Evolutionary conservation across 345 rosid genomes (phyloP), one percentile per base, ranked within the genome.

Genomic region (Reutealis trisperma): DNA sequence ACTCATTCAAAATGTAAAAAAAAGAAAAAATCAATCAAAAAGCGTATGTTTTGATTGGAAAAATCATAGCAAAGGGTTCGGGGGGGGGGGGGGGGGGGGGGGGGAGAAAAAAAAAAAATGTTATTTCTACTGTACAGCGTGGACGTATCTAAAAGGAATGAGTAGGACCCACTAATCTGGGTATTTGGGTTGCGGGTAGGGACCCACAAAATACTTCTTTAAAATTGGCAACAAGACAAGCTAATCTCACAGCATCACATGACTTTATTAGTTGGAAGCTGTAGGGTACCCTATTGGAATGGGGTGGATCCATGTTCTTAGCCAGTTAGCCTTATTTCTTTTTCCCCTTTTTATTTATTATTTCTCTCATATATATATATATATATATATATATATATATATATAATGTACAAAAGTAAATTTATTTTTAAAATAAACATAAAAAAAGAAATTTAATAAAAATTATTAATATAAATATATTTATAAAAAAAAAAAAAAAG

Each of bases 301-400:
- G 57, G 77, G 81, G 86, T 83, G 89, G 88, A 80, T 84, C 82
- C 92, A 87, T 83, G 89, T 87, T 82, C 87, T 75, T 74, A 21
- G 57, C 41, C 66, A 49, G 61, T 41, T 7, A 24, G 27, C 49
- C 27, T 63, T 71, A n/a, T 64, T 24, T 45, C 24, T 37, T 47
- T 22, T 3, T 61, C 1, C 22, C 4, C 19, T 54, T 54, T 54
- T 54, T 54, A 16, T 51, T 54, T 54, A 15, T 54, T 54, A 18
- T 15, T 54, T 54, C 19, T 54, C 19, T 15, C 6, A 9, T 52
- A 52, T 13, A 52, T 52, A 13, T 4, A 3, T 47, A 9, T 10
- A 47, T 37, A 1, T 27, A 27, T 27, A 27, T n/a, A 27, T 27
- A 27, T n/a, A n/a, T n/a, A n/a, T n/a, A n/a, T n/a, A n/a, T n/a